phyloP scores from a whole-genome alignment of 2,329 filamentous ascomycete genomes.

The Aspergillus caelatus region DNA sequence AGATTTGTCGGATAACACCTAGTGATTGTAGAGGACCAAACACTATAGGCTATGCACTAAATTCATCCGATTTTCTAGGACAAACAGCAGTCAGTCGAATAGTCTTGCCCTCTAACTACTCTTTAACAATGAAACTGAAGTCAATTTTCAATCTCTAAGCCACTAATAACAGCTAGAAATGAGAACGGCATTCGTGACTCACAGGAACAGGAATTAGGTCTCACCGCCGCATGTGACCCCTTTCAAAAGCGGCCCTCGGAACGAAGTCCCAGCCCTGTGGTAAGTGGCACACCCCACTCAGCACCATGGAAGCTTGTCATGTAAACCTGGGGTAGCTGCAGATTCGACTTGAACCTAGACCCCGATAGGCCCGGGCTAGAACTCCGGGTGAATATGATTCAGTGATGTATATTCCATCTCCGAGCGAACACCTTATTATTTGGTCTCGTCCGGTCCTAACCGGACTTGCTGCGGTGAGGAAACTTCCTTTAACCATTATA shows the following conservation, averaged over 20 bases:
- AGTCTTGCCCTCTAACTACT: no score
- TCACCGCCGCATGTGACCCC: neutral
- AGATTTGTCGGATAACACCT: no score
- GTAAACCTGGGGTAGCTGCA: neutral
- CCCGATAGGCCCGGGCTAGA: neutral
- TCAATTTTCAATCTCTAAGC: no score
- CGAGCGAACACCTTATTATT: neutral
- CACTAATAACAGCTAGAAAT: neutral
- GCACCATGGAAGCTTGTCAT: neutral
- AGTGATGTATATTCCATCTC: neutral
- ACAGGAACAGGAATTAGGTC: neutral
- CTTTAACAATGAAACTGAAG: no score
- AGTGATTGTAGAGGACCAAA: no score
- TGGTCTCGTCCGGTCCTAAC: neutral
- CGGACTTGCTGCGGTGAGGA: neutral
- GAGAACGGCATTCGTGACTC: neutral
- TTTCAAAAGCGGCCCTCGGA: neutral
- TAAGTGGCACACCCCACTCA: neutral
- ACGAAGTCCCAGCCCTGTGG: neutral
- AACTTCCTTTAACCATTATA: no score
- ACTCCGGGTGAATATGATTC: neutral
- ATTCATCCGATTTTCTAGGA: rapidly evolving
- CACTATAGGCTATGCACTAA: no score
- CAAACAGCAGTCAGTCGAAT: no score
- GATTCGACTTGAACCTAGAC: neutral